Conservation (phyloP, 75 land plant species). For the Azolla pinnata region DNA sequence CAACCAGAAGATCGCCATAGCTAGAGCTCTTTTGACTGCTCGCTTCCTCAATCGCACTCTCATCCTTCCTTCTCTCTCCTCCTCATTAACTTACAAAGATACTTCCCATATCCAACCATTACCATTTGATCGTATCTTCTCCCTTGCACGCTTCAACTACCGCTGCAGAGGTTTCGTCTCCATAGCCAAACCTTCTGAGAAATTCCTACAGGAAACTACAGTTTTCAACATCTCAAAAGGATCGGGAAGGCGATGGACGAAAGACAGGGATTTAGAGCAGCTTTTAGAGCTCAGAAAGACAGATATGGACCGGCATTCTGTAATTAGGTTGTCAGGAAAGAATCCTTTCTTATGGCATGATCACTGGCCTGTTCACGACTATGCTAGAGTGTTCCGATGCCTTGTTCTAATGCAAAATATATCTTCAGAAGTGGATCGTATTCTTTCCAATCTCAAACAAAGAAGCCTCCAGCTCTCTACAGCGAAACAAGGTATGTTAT, state of each 20-base stretch:
- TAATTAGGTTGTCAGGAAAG: constrained; percentile 55
- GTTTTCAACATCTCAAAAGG: constrained; percentile 50
- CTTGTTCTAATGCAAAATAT: constrained; percentile 48
- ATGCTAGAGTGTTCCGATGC: constrained; percentile 65
- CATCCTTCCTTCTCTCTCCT: constrained; percentile 72
- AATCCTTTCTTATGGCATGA: constrained; percentile 95
- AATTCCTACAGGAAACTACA: constrained; percentile 13
- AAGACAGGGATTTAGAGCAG: constrained; percentile 55
- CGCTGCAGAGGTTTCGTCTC: constrained; percentile 57
- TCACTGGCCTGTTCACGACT: constrained; percentile 80
- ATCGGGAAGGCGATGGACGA: constrained; percentile 80
- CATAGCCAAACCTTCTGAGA: constrained; percentile 30
- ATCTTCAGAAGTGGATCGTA: constrained; percentile 34
- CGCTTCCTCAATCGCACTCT: constrained; percentile 76
- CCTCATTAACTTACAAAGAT: constrained; percentile 67
- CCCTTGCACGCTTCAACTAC: constrained; percentile 51
- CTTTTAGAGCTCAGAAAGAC: constrained; percentile 30
- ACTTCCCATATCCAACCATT: constrained; percentile 46
- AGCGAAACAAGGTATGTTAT: constrained; percentile 1
- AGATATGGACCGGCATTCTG: constrained; percentile 22
- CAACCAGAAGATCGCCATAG: constrained; percentile 95
- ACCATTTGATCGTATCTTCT: constrained; percentile 61
- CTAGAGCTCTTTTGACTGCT: constrained; percentile 83
- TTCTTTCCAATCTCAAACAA: constrained; percentile 45
- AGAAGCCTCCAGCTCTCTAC: constrained; percentile 5